A percentile compares a stretch with the other conserved stretches of the same genome.
phyloP scores from a whole-genome alignment of 2,329 filamentous ascomycete genomes.

The Ascomycota sp. region DNA sequence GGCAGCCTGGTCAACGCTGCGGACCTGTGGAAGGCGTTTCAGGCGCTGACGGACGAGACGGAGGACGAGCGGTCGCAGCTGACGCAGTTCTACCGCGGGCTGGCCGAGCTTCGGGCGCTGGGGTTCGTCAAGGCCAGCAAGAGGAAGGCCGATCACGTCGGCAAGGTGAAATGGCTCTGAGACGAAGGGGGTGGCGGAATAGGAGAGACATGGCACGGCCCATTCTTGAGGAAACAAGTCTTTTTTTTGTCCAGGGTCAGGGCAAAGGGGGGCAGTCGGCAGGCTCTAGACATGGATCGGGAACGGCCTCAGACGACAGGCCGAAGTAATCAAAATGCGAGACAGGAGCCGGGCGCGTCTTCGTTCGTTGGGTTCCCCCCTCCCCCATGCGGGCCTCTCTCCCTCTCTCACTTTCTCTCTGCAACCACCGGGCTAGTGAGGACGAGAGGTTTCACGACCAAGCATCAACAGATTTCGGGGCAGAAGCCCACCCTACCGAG shows the following conservation, averaged over 20 bases:
- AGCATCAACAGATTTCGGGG: too few relatives aligned
- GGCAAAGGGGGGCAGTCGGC: not conserved
- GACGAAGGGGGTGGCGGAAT: not conserved
- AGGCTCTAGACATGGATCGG: not conserved
- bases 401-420: too few relatives aligned
- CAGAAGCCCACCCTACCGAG: too few relatives aligned
- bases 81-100: conserved; percentile 62
- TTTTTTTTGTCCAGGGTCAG: too few relatives aligned
- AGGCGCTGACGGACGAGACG: conserved; percentile 33
- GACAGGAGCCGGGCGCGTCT: not conserved
- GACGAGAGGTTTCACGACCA: too few relatives aligned
- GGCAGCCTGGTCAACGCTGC: conserved; percentile 58
- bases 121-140: conserved; percentile 77
- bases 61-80: conserved; percentile 36
- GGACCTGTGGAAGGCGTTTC: conserved; percentile 63
- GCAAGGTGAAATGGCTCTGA: conserved; percentile 67
- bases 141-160: conserved; percentile 82
- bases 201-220: not conserved
- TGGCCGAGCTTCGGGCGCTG: conserved; percentile 69
- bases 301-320: not conserved
- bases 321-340: conserved; percentile 1
- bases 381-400: too few relatives aligned
- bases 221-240: too few relatives aligned
- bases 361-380: not conserved
- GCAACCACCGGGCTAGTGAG: too few relatives aligned